phyloP scores from a whole-genome alignment of 2,329 filamentous ascomycete genomes.

The Fusarium tricinctum region DNA sequence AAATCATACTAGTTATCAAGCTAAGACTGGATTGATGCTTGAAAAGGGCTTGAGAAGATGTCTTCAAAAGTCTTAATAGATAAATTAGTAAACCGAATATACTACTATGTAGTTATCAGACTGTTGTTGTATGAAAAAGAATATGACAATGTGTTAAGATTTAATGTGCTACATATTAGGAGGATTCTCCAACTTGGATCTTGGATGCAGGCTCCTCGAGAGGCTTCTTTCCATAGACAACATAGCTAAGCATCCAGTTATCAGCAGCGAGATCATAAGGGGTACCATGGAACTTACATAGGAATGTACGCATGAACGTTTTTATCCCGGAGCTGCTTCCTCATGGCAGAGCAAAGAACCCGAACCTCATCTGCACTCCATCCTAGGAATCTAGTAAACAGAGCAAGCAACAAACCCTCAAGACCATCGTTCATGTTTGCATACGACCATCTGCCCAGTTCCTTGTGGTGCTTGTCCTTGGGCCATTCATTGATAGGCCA shows the following conservation, averaged over 20 bases:
- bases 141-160: no score
- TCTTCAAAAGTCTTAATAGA: no score
- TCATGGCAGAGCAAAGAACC: constrained; percentile 23
- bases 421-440: constrained; percentile 27
- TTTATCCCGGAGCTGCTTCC: constrained; percentile 22
- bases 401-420: constrained; percentile 4
- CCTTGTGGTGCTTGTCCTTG: constrained; percentile 30
- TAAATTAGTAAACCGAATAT: no score
- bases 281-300: constrained; percentile 6
- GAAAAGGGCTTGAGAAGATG: no score
- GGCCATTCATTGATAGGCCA: constrained; percentile 35
- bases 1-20: no score
- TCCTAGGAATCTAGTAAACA: constrained; percentile 27
- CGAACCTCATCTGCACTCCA: constrained; percentile 25
- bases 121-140: no score
- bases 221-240: constrained; percentile 18
- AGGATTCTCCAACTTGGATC: background rate
- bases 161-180: background rate
- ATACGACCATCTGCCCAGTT: constrained; percentile 22
- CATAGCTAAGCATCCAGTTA: background rate
- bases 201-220: background rate
- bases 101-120: no score
- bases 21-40: no score
- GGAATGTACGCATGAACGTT: constrained; percentile 33
- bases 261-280: background rate